A percentile compares a stretch with the other conserved stretches of the same genome.
Conservation (phyloP, 164 flowering plant genomes). For the Chloranthus sessilifolius region DNA sequence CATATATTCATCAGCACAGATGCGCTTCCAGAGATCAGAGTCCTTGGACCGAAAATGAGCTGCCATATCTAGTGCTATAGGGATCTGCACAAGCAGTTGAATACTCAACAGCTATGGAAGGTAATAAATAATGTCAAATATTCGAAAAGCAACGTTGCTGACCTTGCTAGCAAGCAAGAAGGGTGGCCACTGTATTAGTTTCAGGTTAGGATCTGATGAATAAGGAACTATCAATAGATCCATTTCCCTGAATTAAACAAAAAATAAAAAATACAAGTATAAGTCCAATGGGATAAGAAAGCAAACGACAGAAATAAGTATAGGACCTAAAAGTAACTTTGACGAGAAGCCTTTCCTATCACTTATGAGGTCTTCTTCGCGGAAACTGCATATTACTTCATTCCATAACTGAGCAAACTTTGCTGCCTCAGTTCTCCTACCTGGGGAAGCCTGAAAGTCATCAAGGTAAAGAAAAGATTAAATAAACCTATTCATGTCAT, state of each 20-base stretch:
- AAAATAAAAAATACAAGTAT: conserved; percentile 9
- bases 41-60: conserved; percentile 73
- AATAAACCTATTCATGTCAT: conserved; percentile 1
- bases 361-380: conserved; percentile 94
- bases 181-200: conserved; percentile 97
- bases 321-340: conserved; percentile 4
- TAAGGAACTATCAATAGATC: conserved; percentile 91
- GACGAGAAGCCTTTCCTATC: conserved; percentile 62
- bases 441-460: conserved; percentile 49
- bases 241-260: conserved; percentile 73
- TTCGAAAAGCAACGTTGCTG: conserved; percentile 2
- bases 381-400: conserved; percentile 84
- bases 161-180: conserved; percentile 99
- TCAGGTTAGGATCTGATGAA: conserved; percentile 77
- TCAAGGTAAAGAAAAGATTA: conserved; percentile 6
- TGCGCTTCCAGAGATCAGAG: conserved; percentile 93
- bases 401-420: conserved; percentile 98
- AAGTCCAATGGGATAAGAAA: conserved; percentile 9
- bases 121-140: neutral
- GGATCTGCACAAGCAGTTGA: conserved; percentile 57
- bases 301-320: conserved; percentile 1
- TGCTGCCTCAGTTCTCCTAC: conserved; percentile 94
- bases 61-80: conserved; percentile 95
- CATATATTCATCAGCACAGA: conserved; percentile 93
- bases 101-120: conserved; percentile 14